Evolutionary conservation across 2,329 filamentous ascomycete genomes (phyloP).

Genomic region (Teratosphaeria nubilosa): DNA sequence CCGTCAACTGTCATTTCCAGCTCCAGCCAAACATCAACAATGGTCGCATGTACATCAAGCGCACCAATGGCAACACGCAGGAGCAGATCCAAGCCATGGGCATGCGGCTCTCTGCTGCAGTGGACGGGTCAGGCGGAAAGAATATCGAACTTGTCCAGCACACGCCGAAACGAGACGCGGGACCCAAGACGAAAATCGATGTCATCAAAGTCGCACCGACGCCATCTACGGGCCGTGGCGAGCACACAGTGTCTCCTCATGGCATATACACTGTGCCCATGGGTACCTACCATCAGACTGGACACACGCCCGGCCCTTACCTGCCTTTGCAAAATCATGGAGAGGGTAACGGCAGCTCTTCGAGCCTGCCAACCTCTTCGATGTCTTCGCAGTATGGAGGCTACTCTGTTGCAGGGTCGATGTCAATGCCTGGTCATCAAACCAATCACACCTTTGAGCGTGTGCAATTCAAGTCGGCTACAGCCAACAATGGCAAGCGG

Average conservation of each 20-base stretch:
- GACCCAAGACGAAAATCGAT: conserved; percentile 62
- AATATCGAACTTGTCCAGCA: conserved; percentile 78
- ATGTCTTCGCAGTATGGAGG: conserved; percentile 12
- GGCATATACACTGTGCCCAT: conserved; percentile 25
- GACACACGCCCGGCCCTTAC: conserved; percentile 27
- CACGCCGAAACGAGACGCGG: conserved; percentile 84
- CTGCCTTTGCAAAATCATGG: conserved; percentile 32
- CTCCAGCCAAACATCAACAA: conserved; percentile 53
- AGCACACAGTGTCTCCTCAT: conserved; percentile 29
- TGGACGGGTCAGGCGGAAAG: conserved; percentile 66
- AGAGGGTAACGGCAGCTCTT: conserved; percentile 10
- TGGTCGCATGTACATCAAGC: conserved; percentile 48
- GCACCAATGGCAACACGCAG: conserved; percentile 23
- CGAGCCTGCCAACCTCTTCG: conserved; percentile 6
- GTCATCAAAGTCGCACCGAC: conserved; percentile 61
- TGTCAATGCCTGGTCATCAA: conserved; percentile 19
- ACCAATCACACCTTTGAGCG: conserved; percentile 65
- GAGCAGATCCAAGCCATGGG: conserved; percentile 63
- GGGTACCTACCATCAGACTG: conserved; percentile 29
- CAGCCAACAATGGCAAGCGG: conserved; percentile 86
- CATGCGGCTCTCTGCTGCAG: conserved; percentile 75
- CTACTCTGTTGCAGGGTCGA: conserved; percentile 9
- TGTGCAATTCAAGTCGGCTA: conserved; percentile 90
- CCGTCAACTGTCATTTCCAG: conserved; percentile 68
- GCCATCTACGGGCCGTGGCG: conserved; percentile 35